Base-by-base conservation (phyloP, 805 yeast genomes). In the Yamadazyma paraphyllophila region DNA sequence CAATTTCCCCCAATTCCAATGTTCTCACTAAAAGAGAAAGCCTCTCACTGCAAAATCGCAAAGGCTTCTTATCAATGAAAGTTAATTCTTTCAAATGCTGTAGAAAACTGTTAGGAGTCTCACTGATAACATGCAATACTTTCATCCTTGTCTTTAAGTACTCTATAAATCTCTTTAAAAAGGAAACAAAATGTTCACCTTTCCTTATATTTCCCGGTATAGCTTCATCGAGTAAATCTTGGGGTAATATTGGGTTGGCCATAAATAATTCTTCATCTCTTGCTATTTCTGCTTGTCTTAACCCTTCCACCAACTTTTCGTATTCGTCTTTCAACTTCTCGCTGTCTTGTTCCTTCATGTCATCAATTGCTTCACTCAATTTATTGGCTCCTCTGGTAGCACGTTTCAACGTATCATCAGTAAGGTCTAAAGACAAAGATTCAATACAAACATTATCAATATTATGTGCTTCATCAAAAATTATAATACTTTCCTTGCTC, bases 381-480 rank as follows among this genome's bases (percentile, higher is more conserved):
- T 86, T 78, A 52, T 77, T 78, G 0, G 96, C 96, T 53, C 98
- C 98, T 53, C 83, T 77, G 1, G 96, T 77, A 0, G 99, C 99
- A 53, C 82, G 74, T 57, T 90, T 84, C 49, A 94, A 67, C 7
- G 89, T 81, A 54, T 92, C 97, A 55, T 90, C 96, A 0, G 97
- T 94, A 52, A 94, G 69, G 61, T 94, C 98, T 40, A 94, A 76
- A 5, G 97, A 88, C 35, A 94, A 66, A 0, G 98, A 88, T 65
- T 94, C 99, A 47, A 94, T 94, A 71, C 99, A 94, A 46, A 94
- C 99, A 73, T 94, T 94, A 74, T 94, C 99, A 46, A 94, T 94
- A 67, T 94, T 94, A 65, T 94, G 99, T 39, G 99, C 99, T 70
- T 94, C 99, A 69, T 94, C 99, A 61, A 94, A 94, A 33, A 94